Evolutionary conservation across 306 rosid genomes (phyloP).

Genomic region (Rosa chinensis): DNA sequence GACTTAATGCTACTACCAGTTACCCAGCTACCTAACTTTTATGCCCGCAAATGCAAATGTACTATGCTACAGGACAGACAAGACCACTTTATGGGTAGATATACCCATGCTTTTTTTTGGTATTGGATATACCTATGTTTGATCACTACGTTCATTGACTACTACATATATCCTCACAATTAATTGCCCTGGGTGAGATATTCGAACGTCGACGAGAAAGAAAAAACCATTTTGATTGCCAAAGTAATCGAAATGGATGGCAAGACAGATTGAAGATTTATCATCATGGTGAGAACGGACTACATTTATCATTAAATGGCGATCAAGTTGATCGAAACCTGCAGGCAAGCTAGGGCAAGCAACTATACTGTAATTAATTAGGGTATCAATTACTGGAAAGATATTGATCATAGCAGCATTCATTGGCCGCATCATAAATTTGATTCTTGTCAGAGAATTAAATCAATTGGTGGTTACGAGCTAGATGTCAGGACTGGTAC

Average conservation of each 20-base stretch:
- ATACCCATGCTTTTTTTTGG: background rate
- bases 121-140: background rate
- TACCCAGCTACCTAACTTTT: background rate
- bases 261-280: background rate
- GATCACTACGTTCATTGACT: background rate
- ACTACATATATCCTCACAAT: background rate
- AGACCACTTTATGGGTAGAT: background rate
- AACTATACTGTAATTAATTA: background rate
- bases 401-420: background rate
- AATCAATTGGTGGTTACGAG: background rate
- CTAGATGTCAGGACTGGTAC: background rate
- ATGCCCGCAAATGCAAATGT: background rate
- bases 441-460: background rate
- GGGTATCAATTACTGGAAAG: background rate
- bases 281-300: background rate
- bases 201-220: background rate
- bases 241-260: background rate
- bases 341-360: background rate
- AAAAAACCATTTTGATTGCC: no score
- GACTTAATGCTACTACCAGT: background rate
- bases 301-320: background rate
- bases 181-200: background rate
- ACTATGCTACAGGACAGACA: background rate
- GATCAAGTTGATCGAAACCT: background rate
- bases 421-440: background rate